phyloP scores from a whole-genome alignment of 2,329 filamentous ascomycete species.

The Alternaria solani region DNA sequence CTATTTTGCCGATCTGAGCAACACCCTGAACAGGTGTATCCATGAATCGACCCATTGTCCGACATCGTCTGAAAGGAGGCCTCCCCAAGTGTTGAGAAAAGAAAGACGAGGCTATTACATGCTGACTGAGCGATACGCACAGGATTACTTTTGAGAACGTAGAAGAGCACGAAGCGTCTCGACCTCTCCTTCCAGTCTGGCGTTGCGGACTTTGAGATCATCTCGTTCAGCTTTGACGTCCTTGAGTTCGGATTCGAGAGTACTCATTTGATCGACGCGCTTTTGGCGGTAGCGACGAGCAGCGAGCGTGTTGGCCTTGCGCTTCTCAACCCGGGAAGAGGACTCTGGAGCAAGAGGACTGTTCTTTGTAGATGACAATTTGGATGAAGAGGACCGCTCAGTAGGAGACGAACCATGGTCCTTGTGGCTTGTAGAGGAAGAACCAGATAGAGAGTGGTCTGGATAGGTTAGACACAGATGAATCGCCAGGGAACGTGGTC shows the following conservation, averaged over 20 bases:
- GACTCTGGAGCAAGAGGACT: constrained; percentile 31
- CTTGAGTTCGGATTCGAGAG: constrained; percentile 67
- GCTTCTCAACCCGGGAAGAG: constrained; percentile 58
- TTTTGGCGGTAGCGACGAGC: constrained; percentile 76
- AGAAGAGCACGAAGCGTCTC: constrained; percentile 63
- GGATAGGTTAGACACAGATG: constrained; percentile 19
- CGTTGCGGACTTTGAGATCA: constrained; percentile 68
- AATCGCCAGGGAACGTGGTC: background rate
- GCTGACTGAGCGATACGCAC: constrained; percentile 22
- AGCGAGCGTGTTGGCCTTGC: constrained; percentile 74
- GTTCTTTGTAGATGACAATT: constrained; percentile 35
- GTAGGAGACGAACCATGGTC: constrained; percentile 37
- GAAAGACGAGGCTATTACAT: constrained; percentile 6
- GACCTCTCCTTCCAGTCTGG: constrained; percentile 70
- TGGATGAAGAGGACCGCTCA: constrained; percentile 33
- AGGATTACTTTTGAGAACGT: constrained; percentile 52
- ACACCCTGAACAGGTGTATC: constrained; percentile 24
- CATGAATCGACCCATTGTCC: constrained; percentile 35
- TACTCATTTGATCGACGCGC: constrained; percentile 70
- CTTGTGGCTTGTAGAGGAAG: constrained; percentile 36
- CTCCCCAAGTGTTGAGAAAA: constrained; percentile 1
- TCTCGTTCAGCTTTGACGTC: constrained; percentile 69
- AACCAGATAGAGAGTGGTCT: constrained; percentile 40
- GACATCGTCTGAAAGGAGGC: constrained; percentile 44
- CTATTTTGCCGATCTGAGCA: constrained; percentile 45